Percentiles rank a stretch among this genome's conserved stretches.
Evolutionary conservation across 1,284 basidiomycete genomes (phyloP).

Genomic region (Marasmius oreades): DNA sequence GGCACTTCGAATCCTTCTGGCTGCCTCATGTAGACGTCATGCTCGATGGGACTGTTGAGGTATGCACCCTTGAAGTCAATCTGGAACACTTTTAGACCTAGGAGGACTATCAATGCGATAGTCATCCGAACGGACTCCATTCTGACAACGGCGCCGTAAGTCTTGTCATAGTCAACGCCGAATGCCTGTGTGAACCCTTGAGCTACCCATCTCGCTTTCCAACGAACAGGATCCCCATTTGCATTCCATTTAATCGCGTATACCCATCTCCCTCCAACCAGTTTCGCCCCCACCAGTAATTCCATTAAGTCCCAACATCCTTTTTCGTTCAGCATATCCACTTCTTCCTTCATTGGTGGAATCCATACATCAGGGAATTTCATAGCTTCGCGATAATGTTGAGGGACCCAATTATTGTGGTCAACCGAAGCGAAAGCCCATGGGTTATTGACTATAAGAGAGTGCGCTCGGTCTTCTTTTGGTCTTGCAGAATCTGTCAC

Average conservation of each 20-base stretch:
- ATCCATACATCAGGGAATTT: neutral
- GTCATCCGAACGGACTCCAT: too few species aligned
- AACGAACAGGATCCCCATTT: conserved; percentile 11
- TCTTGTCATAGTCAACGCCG: conserved; percentile 33
- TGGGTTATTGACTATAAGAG: neutral
- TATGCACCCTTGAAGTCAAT: too few species aligned
- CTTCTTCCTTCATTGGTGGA: neutral
- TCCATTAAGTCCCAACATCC: too few species aligned
- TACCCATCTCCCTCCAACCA: too few species aligned
- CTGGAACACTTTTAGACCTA: too few species aligned
- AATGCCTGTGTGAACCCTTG: conserved; percentile 17
- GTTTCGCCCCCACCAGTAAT: too few species aligned
- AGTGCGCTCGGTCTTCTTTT: neutral
- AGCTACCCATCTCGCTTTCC: conserved; percentile 16
- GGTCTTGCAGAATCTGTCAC: neutral
- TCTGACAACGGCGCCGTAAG: conserved; percentile 25
- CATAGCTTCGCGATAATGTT: neutral
- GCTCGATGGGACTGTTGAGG: conserved; percentile 29
- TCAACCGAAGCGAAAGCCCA: neutral
- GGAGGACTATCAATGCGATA: too few species aligned
- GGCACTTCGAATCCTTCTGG: conserved; percentile 25
- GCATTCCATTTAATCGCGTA: too few species aligned
- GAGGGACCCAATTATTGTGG: neutral
- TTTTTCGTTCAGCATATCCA: neutral
- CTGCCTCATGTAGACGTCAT: conserved; percentile 35